phyloP scores from a whole-genome alignment of 2,329 filamentous ascomycete genomes.

The Escovopsis sp. region DNA sequence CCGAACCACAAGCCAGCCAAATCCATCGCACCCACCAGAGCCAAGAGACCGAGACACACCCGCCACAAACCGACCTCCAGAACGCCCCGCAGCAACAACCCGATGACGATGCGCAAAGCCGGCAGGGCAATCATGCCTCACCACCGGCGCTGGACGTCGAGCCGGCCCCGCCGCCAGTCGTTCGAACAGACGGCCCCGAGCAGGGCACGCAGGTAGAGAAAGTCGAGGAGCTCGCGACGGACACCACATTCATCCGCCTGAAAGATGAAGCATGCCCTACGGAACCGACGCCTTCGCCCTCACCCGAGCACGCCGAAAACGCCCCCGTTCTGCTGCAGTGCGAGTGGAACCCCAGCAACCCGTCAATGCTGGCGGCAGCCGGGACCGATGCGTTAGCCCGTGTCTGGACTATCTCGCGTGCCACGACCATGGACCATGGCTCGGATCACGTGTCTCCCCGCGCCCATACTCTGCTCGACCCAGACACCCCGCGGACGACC shows the following conservation, averaged over 20 bases:
- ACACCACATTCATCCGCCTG: slow-evolving; percentile 46
- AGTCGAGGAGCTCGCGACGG: slow-evolving; percentile 41
- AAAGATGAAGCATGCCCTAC: slow-evolving; percentile 25
- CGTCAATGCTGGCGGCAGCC: slow-evolving; percentile 50
- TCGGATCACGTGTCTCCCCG: slow-evolving; percentile 26
- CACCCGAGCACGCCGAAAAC: slow-evolving; percentile 29
- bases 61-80: not conserved
- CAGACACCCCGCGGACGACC: slow-evolving; percentile 34
- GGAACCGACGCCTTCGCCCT: slow-evolving; percentile 21
- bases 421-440: slow-evolving; percentile 25
- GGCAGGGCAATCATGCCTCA: slow-evolving; percentile 43
- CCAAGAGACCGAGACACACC: slow-evolving; percentile 19
- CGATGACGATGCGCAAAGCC: slow-evolving; percentile 15
- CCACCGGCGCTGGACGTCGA: slow-evolving; percentile 48
- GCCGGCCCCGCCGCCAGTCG: slow-evolving; percentile 33
- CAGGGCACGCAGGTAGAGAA: slow-evolving; percentile 50
- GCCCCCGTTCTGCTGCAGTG: slow-evolving; percentile 49
- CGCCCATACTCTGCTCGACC: slow-evolving; percentile 31
- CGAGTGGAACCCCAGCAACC: slow-evolving; percentile 52
- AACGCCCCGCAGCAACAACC: slow-evolving; percentile 20
- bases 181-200: slow-evolving; percentile 45
- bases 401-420: slow-evolving; percentile 48
- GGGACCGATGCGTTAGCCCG: slow-evolving; percentile 56
- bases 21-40: slow-evolving; percentile 37
- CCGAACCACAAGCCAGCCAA: slow-evolving; percentile 24